Evolutionary conservation across 2,329 filamentous ascomycete genomes (phyloP), one percentile per base, ranked within the genome.

Genomic region (Colletotrichum graminicola): DNA sequence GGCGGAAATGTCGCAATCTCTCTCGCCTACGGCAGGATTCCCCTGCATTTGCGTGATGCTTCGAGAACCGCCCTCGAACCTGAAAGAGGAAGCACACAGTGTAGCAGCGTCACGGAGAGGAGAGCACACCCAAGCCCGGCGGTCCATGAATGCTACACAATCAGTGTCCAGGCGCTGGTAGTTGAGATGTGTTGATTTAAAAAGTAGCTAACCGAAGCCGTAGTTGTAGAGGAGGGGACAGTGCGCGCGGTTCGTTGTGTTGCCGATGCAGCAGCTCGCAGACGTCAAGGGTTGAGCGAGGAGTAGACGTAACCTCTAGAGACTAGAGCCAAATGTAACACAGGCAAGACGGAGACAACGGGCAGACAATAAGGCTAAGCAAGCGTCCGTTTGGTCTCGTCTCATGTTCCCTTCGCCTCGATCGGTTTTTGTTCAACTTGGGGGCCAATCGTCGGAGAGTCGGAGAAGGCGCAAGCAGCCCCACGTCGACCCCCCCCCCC

Each of bases 21-120:
- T 67, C 43, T 41, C 43, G 51, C 43, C n/a, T 51, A 36, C 26
- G 41, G 43, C 62, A 62, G 57, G 63, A 52, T 45, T 67, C 64
- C 68, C 57, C 64, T 67, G 67, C 57, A 23, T 43, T 71, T 62
- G 64, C 34, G 34, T 71, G 57, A 71, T 67, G 51, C 67, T 67
- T 62, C 64, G 32, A 71, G 51, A 71, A 62, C 34, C 47, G 49
- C 43, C 43, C 49, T 26, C 49, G 18, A 36, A 43, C 63, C 49
- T n/a, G 49, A n/a, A 34, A 23, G 32, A 45, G 45, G 57, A 4
- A 29, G 47, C 62, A 60, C n/a, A 45, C 45, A 60, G 67, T 54
- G 23, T 59, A 39, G 47, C 21, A 34, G 45, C 62, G 21, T 43
- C 23, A 49, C 21, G n/a, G 45, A 54, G 18, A 60, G n/a, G 45